Evolutionary conservation across 306 rosid species (phyloP).

Genomic region (Lathyrus tuberosus): DNA sequence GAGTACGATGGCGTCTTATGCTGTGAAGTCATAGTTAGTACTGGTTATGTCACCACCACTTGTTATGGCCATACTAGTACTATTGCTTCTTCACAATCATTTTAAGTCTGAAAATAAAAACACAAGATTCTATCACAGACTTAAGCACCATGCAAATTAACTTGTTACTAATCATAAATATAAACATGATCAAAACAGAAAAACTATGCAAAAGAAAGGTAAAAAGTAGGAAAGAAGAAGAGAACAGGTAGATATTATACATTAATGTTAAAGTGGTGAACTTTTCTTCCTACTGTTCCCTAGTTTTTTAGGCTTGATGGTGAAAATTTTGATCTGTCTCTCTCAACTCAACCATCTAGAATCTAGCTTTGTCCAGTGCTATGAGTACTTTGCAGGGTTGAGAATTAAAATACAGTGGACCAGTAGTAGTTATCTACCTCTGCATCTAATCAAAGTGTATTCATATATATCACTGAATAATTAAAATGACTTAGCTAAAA

Average conservation of each 20-base stretch:
- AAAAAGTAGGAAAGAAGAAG: constrained; percentile 18
- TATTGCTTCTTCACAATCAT: constrained; percentile 40
- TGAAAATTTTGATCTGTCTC: constrained; percentile 36
- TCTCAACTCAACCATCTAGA: constrained; percentile 39
- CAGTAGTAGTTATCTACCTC: constrained; percentile 13
- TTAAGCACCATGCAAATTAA: neutral
- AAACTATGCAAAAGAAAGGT: constrained; percentile 6
- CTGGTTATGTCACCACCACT: constrained; percentile 50
- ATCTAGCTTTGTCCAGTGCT: constrained; percentile 34
- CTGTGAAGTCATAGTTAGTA: constrained; percentile 37
- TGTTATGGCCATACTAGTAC: constrained; percentile 44
- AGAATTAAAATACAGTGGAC: constrained; percentile 36
- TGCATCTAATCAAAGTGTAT: constrained; percentile 18
- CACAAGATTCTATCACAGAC: neutral
- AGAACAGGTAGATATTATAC: constrained; percentile 30
- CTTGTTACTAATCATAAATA: neutral
- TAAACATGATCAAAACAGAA: constrained; percentile 1
- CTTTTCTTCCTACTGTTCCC: constrained; percentile 15
- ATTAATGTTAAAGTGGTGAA: constrained; percentile 29
- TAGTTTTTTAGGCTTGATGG: constrained; percentile 17
- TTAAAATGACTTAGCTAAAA: neutral
- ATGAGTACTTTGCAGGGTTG: constrained; percentile 39
- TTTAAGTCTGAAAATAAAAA: constrained; percentile 22
- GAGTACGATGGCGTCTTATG: constrained; percentile 52
- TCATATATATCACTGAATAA: constrained; percentile 11